Evolutionary conservation across 169 alveolate genomes (phyloP).

Genomic region (Plasmodium sp.): DNA sequence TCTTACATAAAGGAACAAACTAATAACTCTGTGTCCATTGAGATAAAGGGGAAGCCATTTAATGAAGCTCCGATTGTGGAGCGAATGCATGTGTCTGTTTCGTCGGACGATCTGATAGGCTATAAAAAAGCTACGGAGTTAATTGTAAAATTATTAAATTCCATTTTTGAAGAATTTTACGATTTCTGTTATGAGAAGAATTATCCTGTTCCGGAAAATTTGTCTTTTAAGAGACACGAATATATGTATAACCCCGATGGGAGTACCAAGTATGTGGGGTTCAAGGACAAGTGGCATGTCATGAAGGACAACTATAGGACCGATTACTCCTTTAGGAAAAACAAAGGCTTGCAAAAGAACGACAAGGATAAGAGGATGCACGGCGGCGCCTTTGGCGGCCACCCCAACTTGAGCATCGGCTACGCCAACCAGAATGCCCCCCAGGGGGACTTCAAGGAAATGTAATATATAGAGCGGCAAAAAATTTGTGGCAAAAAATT

Average conservation of each 20-base stretch:
- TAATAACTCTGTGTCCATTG: slow-evolving; percentile 79
- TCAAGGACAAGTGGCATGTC: slow-evolving; percentile 64
- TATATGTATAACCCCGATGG: slow-evolving; percentile 81
- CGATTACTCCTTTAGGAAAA: slow-evolving; percentile 42
- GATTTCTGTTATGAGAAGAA: slow-evolving; percentile 76
- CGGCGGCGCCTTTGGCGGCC: neutral
- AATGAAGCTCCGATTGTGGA: slow-evolving; percentile 87
- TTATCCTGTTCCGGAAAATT: slow-evolving; percentile 72
- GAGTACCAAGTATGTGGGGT: slow-evolving; percentile 79
- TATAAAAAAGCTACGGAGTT: slow-evolving; percentile 81
- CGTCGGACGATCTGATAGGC: slow-evolving; percentile 78
- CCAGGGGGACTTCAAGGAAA: slow-evolving; percentile 9
- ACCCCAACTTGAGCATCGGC: neutral
- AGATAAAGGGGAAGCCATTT: slow-evolving; percentile 85
- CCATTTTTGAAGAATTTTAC: slow-evolving; percentile 84
- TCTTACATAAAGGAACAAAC: slow-evolving; percentile 84
- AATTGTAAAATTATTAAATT: slow-evolving; percentile 81
- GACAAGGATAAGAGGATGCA: slow-evolving; percentile 50
- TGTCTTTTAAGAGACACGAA: slow-evolving; percentile 85
- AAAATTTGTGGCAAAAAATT: neutral
- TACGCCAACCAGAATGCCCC: slow-evolving; percentile 12
- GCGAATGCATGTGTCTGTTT: slow-evolving; percentile 82
- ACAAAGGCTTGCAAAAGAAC: slow-evolving; percentile 7
- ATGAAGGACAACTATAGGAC: slow-evolving; percentile 20
- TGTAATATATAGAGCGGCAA: neutral